Evolutionary conservation across 495 filamentous ascomycete genomes (phyloP).

Genomic region (Daldinia childiae): DNA sequence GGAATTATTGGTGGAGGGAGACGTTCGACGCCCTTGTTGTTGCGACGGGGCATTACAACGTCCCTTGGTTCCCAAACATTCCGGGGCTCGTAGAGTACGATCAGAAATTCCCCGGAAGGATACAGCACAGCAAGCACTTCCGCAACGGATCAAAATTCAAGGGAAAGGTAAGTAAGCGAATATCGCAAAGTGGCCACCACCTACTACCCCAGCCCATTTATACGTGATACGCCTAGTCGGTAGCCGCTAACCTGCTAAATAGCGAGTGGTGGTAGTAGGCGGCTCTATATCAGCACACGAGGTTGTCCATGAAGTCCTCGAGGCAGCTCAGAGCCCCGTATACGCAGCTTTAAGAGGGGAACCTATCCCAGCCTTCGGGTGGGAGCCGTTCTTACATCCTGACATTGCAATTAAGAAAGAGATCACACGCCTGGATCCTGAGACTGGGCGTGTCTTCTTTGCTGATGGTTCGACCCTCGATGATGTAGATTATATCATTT

Average conservation of each 20-base stretch:
- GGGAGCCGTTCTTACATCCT: slow-evolving; percentile 61
- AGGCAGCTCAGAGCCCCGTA: slow-evolving; percentile 42
- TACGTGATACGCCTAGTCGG: neutral
- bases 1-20: slow-evolving; percentile 57
- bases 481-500: slow-evolving; percentile 65
- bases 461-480: slow-evolving; percentile 60
- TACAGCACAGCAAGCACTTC: slow-evolving; percentile 51
- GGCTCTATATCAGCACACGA: slow-evolving; percentile 49
- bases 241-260: neutral
- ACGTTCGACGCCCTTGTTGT: slow-evolving; percentile 48
- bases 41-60: slow-evolving; percentile 50
- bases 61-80: slow-evolving; percentile 46
- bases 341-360: slow-evolving; percentile 44
- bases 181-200: neutral
- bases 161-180: slow-evolving; percentile 53
- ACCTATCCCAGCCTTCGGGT: slow-evolving; percentile 48
- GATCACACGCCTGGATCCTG: slow-evolving; percentile 47
- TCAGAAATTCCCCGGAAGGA: slow-evolving; percentile 45
- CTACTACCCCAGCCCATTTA: no score
- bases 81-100: slow-evolving; percentile 47
- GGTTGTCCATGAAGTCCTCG: slow-evolving; percentile 48
- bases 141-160: slow-evolving; percentile 44
- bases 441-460: slow-evolving; percentile 56
- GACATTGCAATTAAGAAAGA: slow-evolving; percentile 58
- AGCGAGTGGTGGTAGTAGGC: slow-evolving; percentile 49